These are phyloP conservation scores for Termitomyces sp. DNA, from an alignment of 768 basidiomycete genomes.

Conservation along the genomic window DNA sequence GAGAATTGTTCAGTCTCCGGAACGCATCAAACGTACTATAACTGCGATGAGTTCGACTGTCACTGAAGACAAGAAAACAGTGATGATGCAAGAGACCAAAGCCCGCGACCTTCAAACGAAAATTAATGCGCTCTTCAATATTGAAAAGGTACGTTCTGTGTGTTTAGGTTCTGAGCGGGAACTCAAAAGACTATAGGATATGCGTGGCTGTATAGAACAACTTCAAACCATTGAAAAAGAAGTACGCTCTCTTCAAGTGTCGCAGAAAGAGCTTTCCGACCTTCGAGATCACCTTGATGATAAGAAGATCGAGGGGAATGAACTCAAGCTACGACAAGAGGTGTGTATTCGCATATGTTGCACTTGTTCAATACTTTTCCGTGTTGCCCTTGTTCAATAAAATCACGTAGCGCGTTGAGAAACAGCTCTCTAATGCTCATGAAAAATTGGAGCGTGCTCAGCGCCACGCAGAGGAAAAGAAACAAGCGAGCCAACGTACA, in stretches of 20 bases:
- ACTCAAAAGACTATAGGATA: constrained; percentile 41
- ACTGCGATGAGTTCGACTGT: constrained; percentile 64
- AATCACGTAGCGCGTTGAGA: constrained; percentile 61
- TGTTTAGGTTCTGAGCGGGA: neutral
- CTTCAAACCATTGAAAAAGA: constrained; percentile 73
- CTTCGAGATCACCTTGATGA: constrained; percentile 64
- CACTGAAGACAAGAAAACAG: constrained; percentile 63
- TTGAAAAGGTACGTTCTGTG: constrained; percentile 59
- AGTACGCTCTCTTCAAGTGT: constrained; percentile 50
- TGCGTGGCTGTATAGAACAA: constrained; percentile 67
- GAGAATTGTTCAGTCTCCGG: constrained; percentile 88
- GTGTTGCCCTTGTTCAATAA: neutral
- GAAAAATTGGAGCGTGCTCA: constrained; percentile 80
- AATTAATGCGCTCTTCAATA: constrained; percentile 59
- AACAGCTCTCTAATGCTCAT: constrained; percentile 74
- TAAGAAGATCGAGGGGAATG: constrained; percentile 70
- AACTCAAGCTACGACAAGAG: constrained; percentile 63
- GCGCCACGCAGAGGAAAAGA: constrained; percentile 76
- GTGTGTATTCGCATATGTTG: constrained; percentile 26
- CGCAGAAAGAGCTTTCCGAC: constrained; percentile 64
- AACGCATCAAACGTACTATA: constrained; percentile 82
- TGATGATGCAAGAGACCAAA: constrained; percentile 65
- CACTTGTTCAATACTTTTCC: neutral
- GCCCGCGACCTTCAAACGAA: constrained; percentile 73
- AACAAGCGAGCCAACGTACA: constrained; percentile 61